Evolutionary conservation across 805 yeast genomes (phyloP).

Genomic region (Candida pini): DNA sequence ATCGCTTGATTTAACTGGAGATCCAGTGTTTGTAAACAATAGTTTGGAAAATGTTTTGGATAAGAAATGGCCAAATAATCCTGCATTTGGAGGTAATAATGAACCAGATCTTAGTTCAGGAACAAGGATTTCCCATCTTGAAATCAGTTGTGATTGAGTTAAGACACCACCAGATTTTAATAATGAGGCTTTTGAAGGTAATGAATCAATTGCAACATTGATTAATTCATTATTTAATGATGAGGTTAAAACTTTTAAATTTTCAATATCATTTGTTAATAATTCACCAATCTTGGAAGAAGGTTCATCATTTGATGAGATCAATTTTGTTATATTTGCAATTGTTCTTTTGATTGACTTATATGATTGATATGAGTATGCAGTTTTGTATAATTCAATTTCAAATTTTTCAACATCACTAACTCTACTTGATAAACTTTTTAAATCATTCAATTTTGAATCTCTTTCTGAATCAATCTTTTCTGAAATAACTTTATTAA

Average conservation of each 20-base stretch:
- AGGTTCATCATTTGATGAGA: slow-evolving; percentile 31
- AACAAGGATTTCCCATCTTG: slow-evolving; percentile 72
- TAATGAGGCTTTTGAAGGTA: slow-evolving; percentile 38
- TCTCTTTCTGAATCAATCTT: slow-evolving; percentile 70
- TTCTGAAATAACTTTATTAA: slow-evolving; percentile 50
- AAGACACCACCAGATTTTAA: slow-evolving; percentile 52
- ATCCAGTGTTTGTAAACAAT: slow-evolving; percentile 72
- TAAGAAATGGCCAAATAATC: slow-evolving; percentile 84
- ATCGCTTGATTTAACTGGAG: slow-evolving; percentile 40
- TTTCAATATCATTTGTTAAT: slow-evolving; percentile 37
- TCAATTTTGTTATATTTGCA: slow-evolving; percentile 34
- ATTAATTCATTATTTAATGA: slow-evolving; percentile 32
- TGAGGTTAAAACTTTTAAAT: slow-evolving; percentile 31
- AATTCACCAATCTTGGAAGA: slow-evolving; percentile 39
- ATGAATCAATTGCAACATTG: slow-evolving; percentile 36
- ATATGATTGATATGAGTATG: slow-evolving; percentile 33
- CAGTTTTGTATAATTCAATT: slow-evolving; percentile 34
- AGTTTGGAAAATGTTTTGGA: slow-evolving; percentile 73
- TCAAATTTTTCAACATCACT: slow-evolving; percentile 52
- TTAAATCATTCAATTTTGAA: slow-evolving; percentile 68
- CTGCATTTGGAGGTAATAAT: slow-evolving; percentile 90
- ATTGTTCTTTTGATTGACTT: slow-evolving; percentile 41
- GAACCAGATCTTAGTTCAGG: slow-evolving; percentile 89
- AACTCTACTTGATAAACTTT: slow-evolving; percentile 50
- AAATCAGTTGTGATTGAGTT: slow-evolving; percentile 68